phyloP scores from a whole-genome alignment of 805 yeast species.

The Kuraishia cidri region DNA sequence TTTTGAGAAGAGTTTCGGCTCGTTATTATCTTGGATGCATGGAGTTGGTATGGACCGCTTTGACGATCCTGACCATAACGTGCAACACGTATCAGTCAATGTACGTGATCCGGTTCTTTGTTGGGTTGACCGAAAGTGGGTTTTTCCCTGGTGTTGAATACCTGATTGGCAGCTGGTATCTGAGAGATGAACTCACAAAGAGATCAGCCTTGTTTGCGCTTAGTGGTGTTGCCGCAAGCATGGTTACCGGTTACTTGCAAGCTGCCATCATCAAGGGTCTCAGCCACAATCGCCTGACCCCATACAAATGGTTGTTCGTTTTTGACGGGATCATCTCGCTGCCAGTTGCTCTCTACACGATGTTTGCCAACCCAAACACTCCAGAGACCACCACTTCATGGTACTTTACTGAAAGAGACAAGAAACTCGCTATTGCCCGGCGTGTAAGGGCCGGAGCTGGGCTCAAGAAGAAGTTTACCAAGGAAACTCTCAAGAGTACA shows the following conservation, averaged over 20 bases:
- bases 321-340: constrained; percentile 29
- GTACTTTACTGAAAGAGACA: constrained; percentile 32
- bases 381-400: constrained; percentile 33
- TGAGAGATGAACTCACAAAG: constrained; percentile 23
- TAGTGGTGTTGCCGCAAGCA: constrained; percentile 23
- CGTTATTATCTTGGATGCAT: constrained; percentile 32
- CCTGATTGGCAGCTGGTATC: constrained; percentile 27
- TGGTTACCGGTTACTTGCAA: constrained; percentile 29
- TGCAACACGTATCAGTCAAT: constrained; percentile 17
- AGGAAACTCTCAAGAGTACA: constrained; percentile 26
- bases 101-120: constrained; percentile 22
- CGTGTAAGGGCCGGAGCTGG: constrained; percentile 30
- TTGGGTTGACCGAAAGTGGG: constrained; percentile 39
- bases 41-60: constrained; percentile 34
- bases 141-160: constrained; percentile 42
- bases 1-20: constrained; percentile 31
- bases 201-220: constrained; percentile 25
- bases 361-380: constrained; percentile 34
- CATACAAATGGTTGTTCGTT: constrained; percentile 38
- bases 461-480: constrained; percentile 29
- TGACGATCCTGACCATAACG: constrained; percentile 27
- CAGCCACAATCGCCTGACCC: constrained; percentile 9
- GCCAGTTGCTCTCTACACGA: constrained; percentile 30
- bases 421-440: constrained; percentile 36
- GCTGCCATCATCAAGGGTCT: constrained; percentile 19